These are phyloP conservation scores for Coffea humblotiana DNA, from an alignment of 305 asterid species.

Conservation along the genomic window DNA sequence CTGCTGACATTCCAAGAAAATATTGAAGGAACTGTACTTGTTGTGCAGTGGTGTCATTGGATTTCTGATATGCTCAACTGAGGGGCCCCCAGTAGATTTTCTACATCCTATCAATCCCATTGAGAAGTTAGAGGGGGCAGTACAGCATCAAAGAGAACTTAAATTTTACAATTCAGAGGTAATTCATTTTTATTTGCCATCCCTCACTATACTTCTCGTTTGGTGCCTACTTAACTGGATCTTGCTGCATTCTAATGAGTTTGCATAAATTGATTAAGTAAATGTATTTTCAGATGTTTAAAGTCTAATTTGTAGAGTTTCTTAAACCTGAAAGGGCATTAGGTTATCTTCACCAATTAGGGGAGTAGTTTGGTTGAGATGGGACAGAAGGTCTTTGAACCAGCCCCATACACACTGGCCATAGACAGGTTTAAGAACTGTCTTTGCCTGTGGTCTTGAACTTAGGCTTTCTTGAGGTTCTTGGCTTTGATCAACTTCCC, in stretches of 20 bases:
- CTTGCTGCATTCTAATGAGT: neutral
- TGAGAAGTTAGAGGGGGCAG: slow-evolving; percentile 77
- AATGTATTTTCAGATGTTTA: neutral
- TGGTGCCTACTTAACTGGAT: neutral
- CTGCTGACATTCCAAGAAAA: neutral
- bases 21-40: slow-evolving; percentile 11
- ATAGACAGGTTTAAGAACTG: neutral
- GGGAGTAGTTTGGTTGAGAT: neutral
- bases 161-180: slow-evolving; percentile 91
- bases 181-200: slow-evolving; percentile 1
- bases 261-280: neutral
- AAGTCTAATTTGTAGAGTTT: neutral
- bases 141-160: slow-evolving; percentile 59
- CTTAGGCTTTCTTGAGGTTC: neutral
- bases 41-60: slow-evolving; percentile 83
- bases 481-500: neutral
- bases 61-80: slow-evolving; percentile 76
- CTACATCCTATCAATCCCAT: slow-evolving; percentile 86
- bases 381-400: neutral
- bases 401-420: neutral
- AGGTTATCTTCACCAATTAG: neutral
- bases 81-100: slow-evolving; percentile 85
- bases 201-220: neutral
- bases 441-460: neutral
- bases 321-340: neutral